A percentile compares a stretch with the other conserved stretches of the same genome.
Conservation (phyloP, 2,329 filamentous ascomycete species). For the Aspergillus uvarum region DNA sequence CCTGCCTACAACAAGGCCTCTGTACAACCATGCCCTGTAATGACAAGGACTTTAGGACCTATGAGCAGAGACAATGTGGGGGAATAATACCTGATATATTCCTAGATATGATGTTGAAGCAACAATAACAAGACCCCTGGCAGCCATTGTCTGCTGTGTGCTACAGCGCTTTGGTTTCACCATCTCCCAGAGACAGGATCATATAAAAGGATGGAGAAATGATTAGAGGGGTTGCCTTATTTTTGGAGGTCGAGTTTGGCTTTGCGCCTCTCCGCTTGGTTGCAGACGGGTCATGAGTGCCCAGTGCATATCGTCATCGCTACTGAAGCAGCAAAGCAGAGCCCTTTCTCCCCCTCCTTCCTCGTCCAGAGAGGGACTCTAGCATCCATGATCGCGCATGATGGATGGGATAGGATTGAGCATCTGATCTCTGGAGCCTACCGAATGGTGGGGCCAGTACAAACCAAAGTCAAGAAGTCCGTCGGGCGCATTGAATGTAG, state of each 20-base stretch:
- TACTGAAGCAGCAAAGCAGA: background rate
- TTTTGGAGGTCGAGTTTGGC: background rate
- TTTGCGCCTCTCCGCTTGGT: background rate
- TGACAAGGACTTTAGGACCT: too few relatives aligned
- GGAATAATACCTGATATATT: too few relatives aligned
- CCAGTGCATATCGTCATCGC: background rate
- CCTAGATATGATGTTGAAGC: too few relatives aligned
- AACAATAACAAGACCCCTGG: too few relatives aligned
- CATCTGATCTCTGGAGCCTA: background rate
- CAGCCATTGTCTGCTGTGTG: too few relatives aligned
- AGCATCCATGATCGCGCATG: background rate
- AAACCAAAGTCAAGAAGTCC: too few relatives aligned
- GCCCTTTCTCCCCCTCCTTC: too few relatives aligned
- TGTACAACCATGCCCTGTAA: too few relatives aligned
- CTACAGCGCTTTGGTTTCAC: background rate
- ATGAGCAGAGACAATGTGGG: too few relatives aligned
- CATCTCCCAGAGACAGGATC: background rate
- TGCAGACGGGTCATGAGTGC: background rate
- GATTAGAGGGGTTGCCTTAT: too few relatives aligned
- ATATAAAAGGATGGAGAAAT: too few relatives aligned
- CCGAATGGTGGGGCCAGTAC: too few relatives aligned
- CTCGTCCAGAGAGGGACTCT: background rate
- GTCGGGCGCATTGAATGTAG: background rate
- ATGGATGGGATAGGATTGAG: background rate
- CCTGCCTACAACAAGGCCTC: background rate